Evolutionary conservation across 371 early-diverging fungal species (phyloP).

Genomic region (Saksenaea oblongispora): DNA sequence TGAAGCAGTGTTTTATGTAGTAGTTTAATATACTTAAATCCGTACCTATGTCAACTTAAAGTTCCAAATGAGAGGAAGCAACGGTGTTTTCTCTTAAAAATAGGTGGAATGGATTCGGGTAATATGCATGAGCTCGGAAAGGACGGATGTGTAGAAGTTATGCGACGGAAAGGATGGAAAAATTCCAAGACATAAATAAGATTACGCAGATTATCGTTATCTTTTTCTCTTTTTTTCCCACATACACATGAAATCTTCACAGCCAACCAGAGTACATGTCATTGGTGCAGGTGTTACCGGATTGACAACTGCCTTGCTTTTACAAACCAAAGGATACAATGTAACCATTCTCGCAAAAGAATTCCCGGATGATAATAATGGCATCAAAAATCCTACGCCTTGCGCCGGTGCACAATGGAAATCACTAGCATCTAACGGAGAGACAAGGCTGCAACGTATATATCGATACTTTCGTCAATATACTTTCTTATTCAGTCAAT

Average conservation of each 20-base stretch:
- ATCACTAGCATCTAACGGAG: slow-evolving; percentile 54
- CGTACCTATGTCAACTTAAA: too few species aligned
- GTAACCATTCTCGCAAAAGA: slow-evolving; percentile 62
- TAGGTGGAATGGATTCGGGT: too few species aligned
- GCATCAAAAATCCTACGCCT: slow-evolving; percentile 61
- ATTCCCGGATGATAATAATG: slow-evolving; percentile 49
- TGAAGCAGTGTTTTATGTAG: too few species aligned
- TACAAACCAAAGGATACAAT: slow-evolving; percentile 53
- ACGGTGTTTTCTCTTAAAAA: too few species aligned
- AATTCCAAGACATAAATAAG: neutral
- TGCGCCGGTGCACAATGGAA: slow-evolving; percentile 78
- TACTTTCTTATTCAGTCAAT: neutral
- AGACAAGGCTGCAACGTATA: slow-evolving; percentile 42
- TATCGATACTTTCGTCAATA: neutral
- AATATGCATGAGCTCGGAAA: neutral
- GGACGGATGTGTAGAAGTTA: neutral
- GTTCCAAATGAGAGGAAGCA: too few species aligned
- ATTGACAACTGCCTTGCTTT: slow-evolving; percentile 57
- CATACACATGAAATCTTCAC: neutral
- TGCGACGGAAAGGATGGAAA: neutral
- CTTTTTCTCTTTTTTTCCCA: neutral
- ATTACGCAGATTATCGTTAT: neutral
- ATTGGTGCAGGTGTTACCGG: slow-evolving; percentile 77
- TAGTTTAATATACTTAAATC: too few species aligned
- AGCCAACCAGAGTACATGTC: slow-evolving; percentile 39